Evolutionary conservation across 164 flowering plant species (phyloP), one percentile per base, ranked within the genome.

Genomic region (Sedum album): DNA sequence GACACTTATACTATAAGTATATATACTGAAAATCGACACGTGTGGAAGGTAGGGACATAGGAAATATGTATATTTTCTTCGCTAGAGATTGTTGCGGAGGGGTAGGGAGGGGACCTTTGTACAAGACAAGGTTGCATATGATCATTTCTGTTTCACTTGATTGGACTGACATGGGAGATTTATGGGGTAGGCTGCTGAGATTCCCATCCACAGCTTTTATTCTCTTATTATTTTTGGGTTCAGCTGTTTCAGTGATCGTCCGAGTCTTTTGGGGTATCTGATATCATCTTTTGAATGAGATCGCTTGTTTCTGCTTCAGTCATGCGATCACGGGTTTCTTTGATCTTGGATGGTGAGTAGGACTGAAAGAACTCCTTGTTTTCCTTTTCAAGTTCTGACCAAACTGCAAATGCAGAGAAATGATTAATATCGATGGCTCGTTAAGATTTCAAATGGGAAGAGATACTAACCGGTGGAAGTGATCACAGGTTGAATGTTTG

Each of bases 311-410:
- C 86, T 46, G 68, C 76, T 73, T 81, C 79, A 5, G 86, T 76
- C 82, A 76, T 72, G 26, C 74, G 68, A 39, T 86, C 18, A 42
- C 18, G 85, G 35, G 75, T 79, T 70, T 74, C 76, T 67, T 55
- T 63, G 28, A 23, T 23, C 60, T 73, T 75, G 33, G 76, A 74
- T 51, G 74, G 74, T 4, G 73, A 65, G 70, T 92, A 92, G 1
- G 82, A 85, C 70, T 88, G 88, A 51, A 92, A 92, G 85, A 92
- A 92, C 30, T 85, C 86, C n/a, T n/a, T n/a, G n/a, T n/a, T n/a
- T n/a, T n/a, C n/a, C n/a, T n/a, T n/a, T n/a, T n/a, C n/a, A n/a
- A 92, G 69, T 71, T 90, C 97, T 55, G 84, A 85, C 97, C 97
- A 92, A 71, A 92, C 97, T 92, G 76, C 77, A 69, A 6, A 17